Base-by-base conservation (phyloP, 2,329 filamentous ascomycete species). In the Trichophyton rubrum region DNA sequence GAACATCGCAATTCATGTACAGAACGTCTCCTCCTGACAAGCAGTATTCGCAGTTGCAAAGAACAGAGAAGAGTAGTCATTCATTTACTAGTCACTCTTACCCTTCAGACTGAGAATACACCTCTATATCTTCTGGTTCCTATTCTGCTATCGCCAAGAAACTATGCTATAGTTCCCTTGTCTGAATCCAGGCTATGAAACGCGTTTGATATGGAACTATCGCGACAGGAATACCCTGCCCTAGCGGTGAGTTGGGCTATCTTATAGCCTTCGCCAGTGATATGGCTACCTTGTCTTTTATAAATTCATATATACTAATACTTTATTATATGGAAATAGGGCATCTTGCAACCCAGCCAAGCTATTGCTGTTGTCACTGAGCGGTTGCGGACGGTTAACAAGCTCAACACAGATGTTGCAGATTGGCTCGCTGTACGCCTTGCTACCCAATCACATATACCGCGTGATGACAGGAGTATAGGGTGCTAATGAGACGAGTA, bases 401-500 rank as follows among this genome's bases (percentile, higher is more conserved):
- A 86, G 73, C 78, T 95, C 76, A 96, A 99, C 75, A 76, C 80
- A 67, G 90, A 96, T 72, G 89, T 99, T 69, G 92, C 92, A 73
- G 92, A 97, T 77, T 99, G 92, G 90, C 82, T 99, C 64, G 88
- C 92, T 86, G 91, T 96, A 84, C 75, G 76, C 66, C 60, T 58
- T 64, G 40, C 27, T 22, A 38, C 33, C 33, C 27, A 13, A 17
- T n/a, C 60, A 40, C 41, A 58, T 56, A 11, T 20, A 1, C 40
- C 24, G 13, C 27, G 33, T 40, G 24, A 17, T 27, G 47, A 7
- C 43, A 15, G 11, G 24, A 41, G 3, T 38, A 38, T 41, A 8
- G 38, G 30, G 3, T 15, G 33, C 41, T 43, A 59, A 62, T 58
- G 61, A 61, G 64, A 60, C 56, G 57, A 40, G 59, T 73, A 97